Evolutionary conservation across 164 flowering plant species (phyloP).

Genomic region (Nelumbo lutea): DNA sequence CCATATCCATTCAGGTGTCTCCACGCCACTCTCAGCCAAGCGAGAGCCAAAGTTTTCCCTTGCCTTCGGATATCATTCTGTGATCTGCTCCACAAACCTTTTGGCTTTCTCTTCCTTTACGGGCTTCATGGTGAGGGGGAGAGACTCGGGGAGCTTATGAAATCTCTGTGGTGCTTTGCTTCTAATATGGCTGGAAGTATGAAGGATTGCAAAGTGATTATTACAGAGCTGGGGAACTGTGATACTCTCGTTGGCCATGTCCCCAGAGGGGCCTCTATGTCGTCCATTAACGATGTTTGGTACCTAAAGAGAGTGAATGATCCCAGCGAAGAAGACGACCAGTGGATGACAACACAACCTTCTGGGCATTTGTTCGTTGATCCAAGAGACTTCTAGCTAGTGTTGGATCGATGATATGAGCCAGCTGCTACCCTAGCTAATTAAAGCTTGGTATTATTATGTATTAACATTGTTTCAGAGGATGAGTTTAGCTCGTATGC

Average conservation of each 20-base stretch:
- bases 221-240: conserved; percentile 36
- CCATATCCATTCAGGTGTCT: conserved; percentile 22
- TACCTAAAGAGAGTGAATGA: conserved; percentile 34
- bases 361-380: conserved; percentile 40
- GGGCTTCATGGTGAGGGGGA: conserved; percentile 55
- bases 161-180: conserved; percentile 41
- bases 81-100: conserved; percentile 22
- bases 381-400: conserved; percentile 49
- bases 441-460: too few relatives aligned
- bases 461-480: too few relatives aligned
- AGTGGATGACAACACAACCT: conserved; percentile 12
- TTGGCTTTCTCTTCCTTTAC: conserved; percentile 46
- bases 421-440: too few relatives aligned
- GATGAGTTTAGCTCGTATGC: too few relatives aligned
- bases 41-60: conserved; percentile 32
- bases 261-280: conserved; percentile 26
- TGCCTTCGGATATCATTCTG: conserved; percentile 26
- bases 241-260: conserved; percentile 42
- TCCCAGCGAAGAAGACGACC: neutral
- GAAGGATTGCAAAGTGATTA: conserved; percentile 38
- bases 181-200: conserved; percentile 30
- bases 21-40: conserved; percentile 24
- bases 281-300: conserved; percentile 43
- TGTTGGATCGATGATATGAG: too few relatives aligned
- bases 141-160: conserved; percentile 42